Conservation (phyloP, 306 rosid genomes). For the Cucurbita maxima region DNA sequence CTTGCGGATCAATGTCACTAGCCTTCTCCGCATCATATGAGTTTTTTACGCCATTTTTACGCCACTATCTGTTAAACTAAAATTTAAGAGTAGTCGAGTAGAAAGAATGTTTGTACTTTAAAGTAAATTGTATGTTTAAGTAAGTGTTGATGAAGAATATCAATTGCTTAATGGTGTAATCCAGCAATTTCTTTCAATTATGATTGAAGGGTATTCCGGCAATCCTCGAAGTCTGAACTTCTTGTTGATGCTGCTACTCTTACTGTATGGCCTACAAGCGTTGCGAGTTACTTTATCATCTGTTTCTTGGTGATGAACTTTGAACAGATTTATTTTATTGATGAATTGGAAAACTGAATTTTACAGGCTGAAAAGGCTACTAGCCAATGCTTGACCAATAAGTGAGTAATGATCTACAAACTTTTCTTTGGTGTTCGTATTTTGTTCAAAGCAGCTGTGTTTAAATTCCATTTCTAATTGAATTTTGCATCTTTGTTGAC, state of each 20-base stretch:
- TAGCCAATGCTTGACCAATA: conserved; percentile 20
- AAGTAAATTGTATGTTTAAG: background rate
- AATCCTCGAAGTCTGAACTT: background rate
- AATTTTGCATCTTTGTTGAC: conserved; percentile 15
- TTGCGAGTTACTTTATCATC: background rate
- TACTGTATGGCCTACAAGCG: background rate
- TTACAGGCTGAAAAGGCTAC: conserved; percentile 27
- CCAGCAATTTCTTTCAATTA: background rate
- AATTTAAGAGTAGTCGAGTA: background rate
- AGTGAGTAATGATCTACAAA: conserved; percentile 33
- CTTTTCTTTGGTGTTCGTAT: conserved; percentile 5
- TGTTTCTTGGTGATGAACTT: background rate
- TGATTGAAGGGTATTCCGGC: background rate
- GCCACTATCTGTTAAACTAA: background rate
- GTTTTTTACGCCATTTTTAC: background rate
- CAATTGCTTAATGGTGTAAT: background rate
- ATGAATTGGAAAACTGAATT: conserved; percentile 23
- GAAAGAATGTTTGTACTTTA: background rate
- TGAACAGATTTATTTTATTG: conserved; percentile 1
- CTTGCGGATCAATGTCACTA: too few relatives aligned
- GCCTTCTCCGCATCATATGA: background rate
- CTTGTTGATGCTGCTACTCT: background rate
- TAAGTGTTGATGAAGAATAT: background rate
- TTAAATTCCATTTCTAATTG: conserved; percentile 9
- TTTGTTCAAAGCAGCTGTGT: background rate